Percentiles rank a stretch among this genome's conserved stretches.
Evolutionary conservation across 2,329 filamentous ascomycete genomes (phyloP).

Genomic region (Colletotrichum sp.): DNA sequence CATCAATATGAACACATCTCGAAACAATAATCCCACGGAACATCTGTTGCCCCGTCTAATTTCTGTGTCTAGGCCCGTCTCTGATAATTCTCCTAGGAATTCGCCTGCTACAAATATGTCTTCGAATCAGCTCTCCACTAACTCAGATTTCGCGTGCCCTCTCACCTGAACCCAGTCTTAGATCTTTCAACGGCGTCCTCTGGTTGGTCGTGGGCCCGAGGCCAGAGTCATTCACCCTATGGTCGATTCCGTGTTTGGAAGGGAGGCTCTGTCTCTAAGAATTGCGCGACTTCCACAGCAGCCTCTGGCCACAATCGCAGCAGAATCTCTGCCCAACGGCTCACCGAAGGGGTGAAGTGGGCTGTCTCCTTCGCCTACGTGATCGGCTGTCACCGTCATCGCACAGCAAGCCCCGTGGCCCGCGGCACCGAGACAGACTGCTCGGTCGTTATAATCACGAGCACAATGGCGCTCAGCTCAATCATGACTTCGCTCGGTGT

Average conservation of each 20-base stretch:
- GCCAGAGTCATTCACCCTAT: constrained; percentile 33
- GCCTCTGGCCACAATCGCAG: not conserved
- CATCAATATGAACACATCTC: not conserved
- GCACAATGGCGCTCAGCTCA: constrained; percentile 27
- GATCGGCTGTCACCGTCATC: constrained; percentile 34
- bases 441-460: constrained; percentile 29
- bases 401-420: constrained; percentile 33
- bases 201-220: constrained; percentile 28
- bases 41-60: not conserved
- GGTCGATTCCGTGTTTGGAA: constrained; percentile 22
- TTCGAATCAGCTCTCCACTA: not conserved
- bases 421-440: constrained; percentile 37
- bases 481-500: constrained; percentile 27
- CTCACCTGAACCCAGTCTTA: constrained; percentile 12
- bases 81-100: not conserved
- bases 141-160: not conserved
- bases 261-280: constrained; percentile 18
- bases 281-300: constrained; percentile 24
- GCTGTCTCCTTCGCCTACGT: not conserved
- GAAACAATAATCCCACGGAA: not conserved
- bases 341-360: constrained; percentile 29
- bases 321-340: constrained; percentile 28
- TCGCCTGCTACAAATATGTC: not conserved
- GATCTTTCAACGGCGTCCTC: constrained; percentile 18
- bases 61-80: not conserved